phyloP scores from a whole-genome alignment of 352 stramenopile genomes.

The Elongisporangium anandrum region DNA sequence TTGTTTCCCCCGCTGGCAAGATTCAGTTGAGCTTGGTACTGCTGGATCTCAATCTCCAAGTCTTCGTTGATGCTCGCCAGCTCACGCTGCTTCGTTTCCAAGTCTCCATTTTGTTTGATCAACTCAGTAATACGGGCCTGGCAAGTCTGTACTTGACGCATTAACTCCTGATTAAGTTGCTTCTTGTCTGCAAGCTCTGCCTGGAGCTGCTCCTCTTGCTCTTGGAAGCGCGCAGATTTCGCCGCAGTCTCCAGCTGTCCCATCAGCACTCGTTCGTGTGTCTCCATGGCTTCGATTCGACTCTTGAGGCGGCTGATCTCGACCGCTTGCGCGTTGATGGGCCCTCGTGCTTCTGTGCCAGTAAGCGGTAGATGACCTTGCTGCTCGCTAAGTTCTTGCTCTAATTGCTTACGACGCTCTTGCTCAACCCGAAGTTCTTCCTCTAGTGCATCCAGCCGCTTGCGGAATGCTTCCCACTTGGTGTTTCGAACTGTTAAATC shows the following conservation, averaged over 20 bases:
- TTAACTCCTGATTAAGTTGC: conserved; percentile 38
- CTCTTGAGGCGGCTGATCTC: conserved; percentile 43
- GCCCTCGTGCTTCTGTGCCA: conserved; percentile 13
- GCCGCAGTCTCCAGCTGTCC: conserved; percentile 38
- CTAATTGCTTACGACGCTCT: conserved; percentile 42
- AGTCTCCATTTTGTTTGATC: conserved; percentile 29
- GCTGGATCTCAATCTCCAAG: conserved; percentile 54
- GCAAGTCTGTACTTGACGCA: conserved; percentile 37
- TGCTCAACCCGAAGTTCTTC: conserved; percentile 55
- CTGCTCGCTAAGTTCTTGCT: conserved; percentile 61
- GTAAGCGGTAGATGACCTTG: conserved; percentile 23
- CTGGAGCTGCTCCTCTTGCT: conserved; percentile 20
- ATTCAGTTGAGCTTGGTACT: conserved; percentile 3
- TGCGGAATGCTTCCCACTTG: conserved; percentile 70
- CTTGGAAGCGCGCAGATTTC: conserved; percentile 17
- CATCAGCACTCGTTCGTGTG: conserved; percentile 59
- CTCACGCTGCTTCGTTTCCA: conserved; percentile 43
- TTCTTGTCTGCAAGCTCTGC: conserved; percentile 28
- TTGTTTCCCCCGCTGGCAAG: conserved; percentile 8
- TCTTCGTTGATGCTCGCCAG: conserved; percentile 44
- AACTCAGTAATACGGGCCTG: conserved; percentile 42
- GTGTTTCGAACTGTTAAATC: conserved; percentile 56
- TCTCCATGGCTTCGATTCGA: conserved; percentile 63
- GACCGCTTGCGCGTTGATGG: conserved; percentile 11
- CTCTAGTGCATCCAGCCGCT: conserved; percentile 61